Evolutionary conservation across 176 grass and related monocot species (phyloP), one percentile per base, ranked within the genome.

Genomic region (Ananas comosus): DNA sequence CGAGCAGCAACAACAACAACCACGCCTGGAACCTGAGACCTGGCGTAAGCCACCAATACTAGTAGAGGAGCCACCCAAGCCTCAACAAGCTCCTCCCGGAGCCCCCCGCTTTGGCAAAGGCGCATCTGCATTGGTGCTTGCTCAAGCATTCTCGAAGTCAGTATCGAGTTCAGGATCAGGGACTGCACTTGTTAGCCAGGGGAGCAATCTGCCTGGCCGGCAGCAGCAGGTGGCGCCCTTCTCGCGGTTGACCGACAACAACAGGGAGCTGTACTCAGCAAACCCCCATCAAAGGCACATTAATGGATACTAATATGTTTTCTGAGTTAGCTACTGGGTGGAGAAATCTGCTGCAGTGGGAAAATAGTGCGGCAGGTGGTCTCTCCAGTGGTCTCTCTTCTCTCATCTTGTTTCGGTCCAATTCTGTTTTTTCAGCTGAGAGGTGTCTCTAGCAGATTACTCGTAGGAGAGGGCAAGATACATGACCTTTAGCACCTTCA

Each of bases 101-200:
- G 33, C 4, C 33, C 33, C 80, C 64, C 90, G 85, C 25, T 79
- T 87, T 23, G 90, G 90, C 51, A 99, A 94, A 77, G 85, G 75
- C 65, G 87, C 89, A 16, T 83, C 72, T 13, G 80, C 95, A 13
- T 64, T 99, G 80, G 95, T 94, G 80, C 86, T 99, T 47, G 87
- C 95, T 10, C 86, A 99, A 72, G 90, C 95, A 58, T 99, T 99
- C 79, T 99, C 95, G 13, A 99, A 85, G 42, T 81, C 86, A 48
- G 83, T 80, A 59, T 80, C 93, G 9, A 86, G 82, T 88, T 80
- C 47, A 2, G 50, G 69, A 66, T 70, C 76, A 8, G 63, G 76
- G 50, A 90, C 67, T 25, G 71, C 57, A 29, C 77, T 82, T 23
- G 82, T 78, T 58, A 68, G 9, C 65, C 52, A 24, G 0, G 48